Evolutionary conservation across 1,139 yeast genomes (phyloP), one percentile per base, ranked within the genome.

Genomic region (Candida sp.): DNA sequence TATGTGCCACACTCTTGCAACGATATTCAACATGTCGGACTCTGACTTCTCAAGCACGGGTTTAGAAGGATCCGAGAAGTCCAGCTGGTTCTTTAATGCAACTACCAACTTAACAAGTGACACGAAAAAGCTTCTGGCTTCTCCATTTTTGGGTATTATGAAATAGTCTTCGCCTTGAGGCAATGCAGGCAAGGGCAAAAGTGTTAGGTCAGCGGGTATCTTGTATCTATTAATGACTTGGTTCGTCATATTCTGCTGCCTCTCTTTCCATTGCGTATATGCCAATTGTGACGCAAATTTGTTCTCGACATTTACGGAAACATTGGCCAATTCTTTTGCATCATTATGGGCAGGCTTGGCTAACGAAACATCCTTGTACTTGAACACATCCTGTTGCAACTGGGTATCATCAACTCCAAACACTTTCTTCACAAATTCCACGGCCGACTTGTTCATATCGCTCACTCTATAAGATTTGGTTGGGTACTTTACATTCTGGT

Each of bases 1-100:
- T 5, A 88, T 66, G 54, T 89, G 70, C 96, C 96, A 89, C 11
- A 83, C 72, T 45, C 72, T 75, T 5, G 85, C 73, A 51, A 84
- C 81, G 22, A 75, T 68, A 7, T 65, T 68, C 9, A 84, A 62
- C 26, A 85, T 67, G 49, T 70, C 77, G 28, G 65, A 59, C 3
- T 80, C 72, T 28, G 73, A 67, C 62, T 82, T 77, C 44, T 70
- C 70, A 45, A 71, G 67, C 32, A 70, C 60, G 9, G 71, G 68
- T n/a, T 58, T 58, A n/a, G 57, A 56, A 5, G 53, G 44, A 30
- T 49, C 51, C 7, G 47, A 34, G 35, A 46, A 44, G 7, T 54
- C 49, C 32, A 30, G 22, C 26, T 56, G 48, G 7, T 54, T 51
- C 33, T 68, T 70, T 11, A 56, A 61, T 54, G 58, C 67, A 40